These are phyloP conservation scores for Gossypium herbaceum DNA, from an alignment of 345 rosid species.

Conservation along the genomic window DNA sequence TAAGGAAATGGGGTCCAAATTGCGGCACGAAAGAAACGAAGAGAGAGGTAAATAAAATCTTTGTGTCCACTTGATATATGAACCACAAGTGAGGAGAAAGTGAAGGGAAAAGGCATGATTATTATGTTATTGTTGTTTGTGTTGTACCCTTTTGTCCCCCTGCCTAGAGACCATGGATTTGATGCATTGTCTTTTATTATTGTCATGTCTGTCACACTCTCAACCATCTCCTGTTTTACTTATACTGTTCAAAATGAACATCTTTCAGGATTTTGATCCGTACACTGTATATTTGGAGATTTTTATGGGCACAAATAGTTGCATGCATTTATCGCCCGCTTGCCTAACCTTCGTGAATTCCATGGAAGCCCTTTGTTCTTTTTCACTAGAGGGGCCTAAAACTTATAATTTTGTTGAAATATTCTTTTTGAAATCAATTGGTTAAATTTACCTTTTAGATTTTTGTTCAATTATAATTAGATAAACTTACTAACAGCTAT, in stretches of 20 bases:
- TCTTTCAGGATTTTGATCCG: neutral
- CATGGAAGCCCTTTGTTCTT: neutral
- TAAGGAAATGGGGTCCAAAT: slow-evolving; percentile 6
- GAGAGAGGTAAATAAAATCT: neutral
- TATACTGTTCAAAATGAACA: neutral
- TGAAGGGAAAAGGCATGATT: slow-evolving; percentile 13
- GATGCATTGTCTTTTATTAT: neutral
- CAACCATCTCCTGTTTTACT: slow-evolving; percentile 1
- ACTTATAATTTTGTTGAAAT: neutral
- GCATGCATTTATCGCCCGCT: too few species aligned
- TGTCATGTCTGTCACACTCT: neutral
- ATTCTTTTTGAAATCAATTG: neutral
- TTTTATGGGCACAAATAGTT: neutral
- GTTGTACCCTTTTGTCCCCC: slow-evolving; percentile 16
- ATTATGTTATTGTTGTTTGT: slow-evolving; percentile 14
- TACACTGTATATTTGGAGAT: neutral
- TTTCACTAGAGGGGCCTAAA: neutral
- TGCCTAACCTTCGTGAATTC: neutral
- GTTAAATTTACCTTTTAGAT: too few species aligned
- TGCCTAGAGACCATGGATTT: slow-evolving; percentile 8
- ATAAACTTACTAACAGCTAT: too few species aligned
- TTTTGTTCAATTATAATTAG: too few species aligned
- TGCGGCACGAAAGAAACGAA: neutral
- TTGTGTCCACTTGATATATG: slow-evolving; percentile 13
- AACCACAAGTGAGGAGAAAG: neutral